Base-by-base conservation (phyloP, 2,329 filamentous ascomycete genomes). In the Colletotrichum camelliae region DNA sequence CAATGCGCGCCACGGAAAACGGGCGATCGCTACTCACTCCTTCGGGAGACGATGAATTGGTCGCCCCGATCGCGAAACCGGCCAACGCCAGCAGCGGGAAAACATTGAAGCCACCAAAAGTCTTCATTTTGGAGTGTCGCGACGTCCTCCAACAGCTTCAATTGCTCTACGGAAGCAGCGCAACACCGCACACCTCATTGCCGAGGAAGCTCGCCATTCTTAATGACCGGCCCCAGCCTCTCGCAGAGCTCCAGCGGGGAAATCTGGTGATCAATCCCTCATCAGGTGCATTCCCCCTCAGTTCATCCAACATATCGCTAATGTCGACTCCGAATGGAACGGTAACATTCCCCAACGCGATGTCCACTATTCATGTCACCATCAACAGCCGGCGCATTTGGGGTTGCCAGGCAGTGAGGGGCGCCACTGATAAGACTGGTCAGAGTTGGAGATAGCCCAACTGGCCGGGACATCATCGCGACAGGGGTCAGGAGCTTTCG, bases 311-410 rank as follows among this genome's bases (percentile, higher is more conserved):
- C 62, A 75, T 27, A 3, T 43, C 61, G 55, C n/a, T 48, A 21
- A 27, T 43, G n/a, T 39, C 52, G 21, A 48, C 35, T 15, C n/a
- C 57, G 5, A 73, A 75, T 75, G 70, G 27, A 62, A 75, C 70
- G 70, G 73, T 73, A 73, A 68, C 73, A 73, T 73, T 65, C 24
- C 31, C 71, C 70, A 67, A 64, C 71, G 8, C n/a, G 7, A 75
- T 68, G 70, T 43, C 73, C 73, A 73, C 73, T 73, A 73, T 73
- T 73, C 43, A 75, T 75, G 73, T 61, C 21, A 75, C 73, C 73
- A 73, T 73, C 39, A 67, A 57, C 15, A 48, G 13, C 39, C 10
- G 12, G 35, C 15, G 16, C n/a, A 29, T n/a, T 33, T 33, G 69
- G 69, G 24, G 55, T 72, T 62, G 31, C 72, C 55, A 43, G 39